Conservation (phyloP, 2,329 filamentous ascomycete genomes). For the Phymatotrichopsis omnivora region DNA sequence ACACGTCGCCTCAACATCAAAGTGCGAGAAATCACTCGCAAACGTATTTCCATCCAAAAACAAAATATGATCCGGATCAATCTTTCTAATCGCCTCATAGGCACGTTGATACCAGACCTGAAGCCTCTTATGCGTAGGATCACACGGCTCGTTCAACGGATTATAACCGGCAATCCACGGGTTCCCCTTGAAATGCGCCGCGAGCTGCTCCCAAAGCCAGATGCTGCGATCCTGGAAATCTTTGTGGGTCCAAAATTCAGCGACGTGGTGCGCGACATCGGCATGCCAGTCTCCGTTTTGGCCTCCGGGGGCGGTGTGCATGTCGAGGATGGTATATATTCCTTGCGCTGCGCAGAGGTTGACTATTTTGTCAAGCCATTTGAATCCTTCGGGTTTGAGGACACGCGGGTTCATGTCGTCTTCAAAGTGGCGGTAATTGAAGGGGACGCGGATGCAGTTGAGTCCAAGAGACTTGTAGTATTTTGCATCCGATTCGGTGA, state of each 20-base stretch:
- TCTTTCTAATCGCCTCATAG: slow-evolving; percentile 37
- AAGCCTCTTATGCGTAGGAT: slow-evolving; percentile 35
- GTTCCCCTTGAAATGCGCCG: slow-evolving; percentile 39
- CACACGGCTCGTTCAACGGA: slow-evolving; percentile 34
- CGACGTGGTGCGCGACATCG: slow-evolving; percentile 34
- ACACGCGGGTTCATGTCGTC: slow-evolving; percentile 44
- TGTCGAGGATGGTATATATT: slow-evolving; percentile 41
- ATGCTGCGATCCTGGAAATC: slow-evolving; percentile 41
- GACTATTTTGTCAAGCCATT: slow-evolving; percentile 42
- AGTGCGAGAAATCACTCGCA: slow-evolving; percentile 37
- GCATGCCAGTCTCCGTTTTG: slow-evolving; percentile 44
- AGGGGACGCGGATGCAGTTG: slow-evolving; percentile 50
- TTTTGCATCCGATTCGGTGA: slow-evolving; percentile 48
- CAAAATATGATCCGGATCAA: slow-evolving; percentile 43
- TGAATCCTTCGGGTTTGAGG: slow-evolving; percentile 42
- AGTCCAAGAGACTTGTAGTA: slow-evolving; percentile 48
- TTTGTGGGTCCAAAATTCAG: slow-evolving; percentile 42
- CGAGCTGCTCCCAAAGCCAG: slow-evolving; percentile 40
- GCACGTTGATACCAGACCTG: slow-evolving; percentile 38
- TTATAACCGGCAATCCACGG: slow-evolving; percentile 39
- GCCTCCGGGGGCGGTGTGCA: slow-evolving; percentile 40
- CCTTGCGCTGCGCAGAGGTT: slow-evolving; percentile 39
- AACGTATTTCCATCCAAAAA: slow-evolving; percentile 47
- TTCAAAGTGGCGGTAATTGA: slow-evolving; percentile 51
- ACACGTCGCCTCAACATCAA: slow-evolving; percentile 26